Conservation (phyloP, 352 stramenopile genomes). For the Phytophthora multivora region DNA sequence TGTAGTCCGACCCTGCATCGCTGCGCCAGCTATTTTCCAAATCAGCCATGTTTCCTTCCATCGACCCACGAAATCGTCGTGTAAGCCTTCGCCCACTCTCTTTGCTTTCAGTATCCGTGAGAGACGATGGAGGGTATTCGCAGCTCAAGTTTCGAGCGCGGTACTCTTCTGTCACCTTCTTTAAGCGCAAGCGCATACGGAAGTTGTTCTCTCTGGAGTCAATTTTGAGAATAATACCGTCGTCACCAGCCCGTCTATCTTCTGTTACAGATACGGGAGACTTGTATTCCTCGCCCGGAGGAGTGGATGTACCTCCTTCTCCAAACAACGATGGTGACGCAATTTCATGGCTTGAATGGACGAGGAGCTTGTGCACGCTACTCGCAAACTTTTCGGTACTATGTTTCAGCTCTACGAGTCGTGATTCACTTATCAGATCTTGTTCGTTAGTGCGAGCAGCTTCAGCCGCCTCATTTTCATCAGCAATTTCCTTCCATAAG, state of each 20-base stretch:
- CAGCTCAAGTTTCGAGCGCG: constrained; percentile 71
- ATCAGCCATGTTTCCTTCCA: constrained; percentile 38
- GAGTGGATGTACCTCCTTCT: constrained; percentile 2
- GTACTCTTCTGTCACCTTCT: constrained; percentile 66
- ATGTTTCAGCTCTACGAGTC: constrained; percentile 66
- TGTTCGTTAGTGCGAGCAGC: constrained; percentile 29
- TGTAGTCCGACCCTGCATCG: constrained; percentile 79
- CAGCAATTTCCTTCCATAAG: constrained; percentile 62
- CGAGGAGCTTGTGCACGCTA: constrained; percentile 78
- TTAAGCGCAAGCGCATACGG: constrained; percentile 80
- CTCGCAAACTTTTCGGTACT: constrained; percentile 77
- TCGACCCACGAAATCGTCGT: constrained; percentile 38
- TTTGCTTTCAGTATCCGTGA: constrained; percentile 54
- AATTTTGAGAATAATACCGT: constrained; percentile 65
- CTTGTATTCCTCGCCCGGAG: neutral
- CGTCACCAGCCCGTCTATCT: constrained; percentile 1
- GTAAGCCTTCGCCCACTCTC: constrained; percentile 36
- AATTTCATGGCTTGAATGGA: constrained; percentile 30
- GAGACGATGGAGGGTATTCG: constrained; percentile 50
- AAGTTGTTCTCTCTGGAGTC: constrained; percentile 68
- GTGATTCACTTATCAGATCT: constrained; percentile 43
- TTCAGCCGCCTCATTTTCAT: constrained; percentile 42
- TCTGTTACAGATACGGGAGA: neutral
- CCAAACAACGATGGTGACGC: constrained; percentile 1
- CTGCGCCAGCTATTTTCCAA: constrained; percentile 70